These are phyloP conservation scores for Cyclotella cryptica DNA, from an alignment of 108 stramenopile genomes.

Conservation along the genomic window DNA sequence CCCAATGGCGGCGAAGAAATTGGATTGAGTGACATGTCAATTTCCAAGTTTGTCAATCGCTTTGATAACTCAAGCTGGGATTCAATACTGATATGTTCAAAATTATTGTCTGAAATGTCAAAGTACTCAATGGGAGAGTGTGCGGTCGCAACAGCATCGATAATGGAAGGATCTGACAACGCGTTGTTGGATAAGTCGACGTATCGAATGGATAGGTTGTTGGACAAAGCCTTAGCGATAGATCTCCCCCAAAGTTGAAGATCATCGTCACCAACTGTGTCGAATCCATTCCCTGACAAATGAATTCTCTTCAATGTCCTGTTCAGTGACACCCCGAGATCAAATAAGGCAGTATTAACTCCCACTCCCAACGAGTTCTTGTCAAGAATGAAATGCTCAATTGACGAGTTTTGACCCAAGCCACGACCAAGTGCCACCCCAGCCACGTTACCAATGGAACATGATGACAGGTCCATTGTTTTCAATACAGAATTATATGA, in stretches of 20 bases:
- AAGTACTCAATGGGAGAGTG: slow-evolving; percentile 3
- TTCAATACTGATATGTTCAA: slow-evolving; percentile 29
- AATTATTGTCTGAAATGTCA: slow-evolving; percentile 28
- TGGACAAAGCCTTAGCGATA: slow-evolving; percentile 11
- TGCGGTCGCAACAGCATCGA: slow-evolving; percentile 14
- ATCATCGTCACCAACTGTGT: background rate
- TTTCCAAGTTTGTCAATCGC: slow-evolving; percentile 14
- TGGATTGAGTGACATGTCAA: slow-evolving; percentile 25
- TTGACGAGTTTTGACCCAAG: slow-evolving; percentile 2
- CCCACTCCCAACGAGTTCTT: slow-evolving; percentile 17
- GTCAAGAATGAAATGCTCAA: slow-evolving; percentile 21
- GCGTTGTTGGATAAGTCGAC: slow-evolving; percentile 21
- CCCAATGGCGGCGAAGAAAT: slow-evolving; percentile 30
- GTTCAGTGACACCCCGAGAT: slow-evolving; percentile 2
- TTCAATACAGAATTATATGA: background rate
- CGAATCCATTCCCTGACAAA: slow-evolving; percentile 16
- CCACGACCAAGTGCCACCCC: slow-evolving; percentile 15
- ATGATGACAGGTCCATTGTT: slow-evolving; percentile 12
- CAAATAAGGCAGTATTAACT: background rate
- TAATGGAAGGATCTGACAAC: slow-evolving; percentile 20
- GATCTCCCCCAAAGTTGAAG: background rate
- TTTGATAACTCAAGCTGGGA: slow-evolving; percentile 14
- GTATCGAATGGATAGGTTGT: slow-evolving; percentile 2
- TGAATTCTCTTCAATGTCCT: slow-evolving; percentile 7
- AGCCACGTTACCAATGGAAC: slow-evolving; percentile 20